These are phyloP conservation scores for Yamadazyma membranifaciens DNA, from an alignment of 1,139 yeast species.

Conservation along the genomic window DNA sequence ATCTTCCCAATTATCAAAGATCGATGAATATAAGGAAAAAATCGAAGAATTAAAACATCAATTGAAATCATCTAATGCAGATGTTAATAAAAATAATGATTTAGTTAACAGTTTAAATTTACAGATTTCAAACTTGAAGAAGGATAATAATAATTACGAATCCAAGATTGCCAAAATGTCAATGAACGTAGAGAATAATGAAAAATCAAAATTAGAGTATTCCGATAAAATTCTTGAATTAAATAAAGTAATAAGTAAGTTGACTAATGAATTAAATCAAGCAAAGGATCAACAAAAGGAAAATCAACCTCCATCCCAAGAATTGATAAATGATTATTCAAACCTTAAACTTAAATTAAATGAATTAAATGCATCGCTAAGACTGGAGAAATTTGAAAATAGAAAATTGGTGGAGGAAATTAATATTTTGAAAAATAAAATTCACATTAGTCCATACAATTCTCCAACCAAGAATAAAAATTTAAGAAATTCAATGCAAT, in stretches of 20 bases:
- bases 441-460: conserved; percentile 24
- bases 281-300: conserved; percentile 26
- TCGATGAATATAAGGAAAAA: conserved; percentile 12
- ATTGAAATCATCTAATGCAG: conserved; percentile 7
- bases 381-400: conserved; percentile 55
- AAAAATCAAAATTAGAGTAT: conserved; percentile 25
- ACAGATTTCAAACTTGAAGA: conserved; percentile 10
- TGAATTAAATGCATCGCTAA: conserved; percentile 49
- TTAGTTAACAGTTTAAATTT: conserved; percentile 14
- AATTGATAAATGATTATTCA: conserved; percentile 43
- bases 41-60: conserved; percentile 6
- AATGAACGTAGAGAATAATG: conserved; percentile 24
- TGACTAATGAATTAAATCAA: conserved; percentile 18
- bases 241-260: conserved; percentile 21
- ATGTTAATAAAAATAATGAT: conserved; percentile 10
- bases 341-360: conserved; percentile 51
- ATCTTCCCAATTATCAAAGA: conserved; percentile 6
- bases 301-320: conserved; percentile 32
- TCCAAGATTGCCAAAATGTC: conserved; percentile 10
- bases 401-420: conserved; percentile 57
- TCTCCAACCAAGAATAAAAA: conserved; percentile 20
- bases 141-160: conserved; percentile 14
- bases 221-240: conserved; percentile 26
- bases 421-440: conserved; percentile 49
- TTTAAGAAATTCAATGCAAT: conserved; percentile 31